Conservation (phyloP, 768 basidiomycete genomes). For the Dentipellis fragilis region DNA sequence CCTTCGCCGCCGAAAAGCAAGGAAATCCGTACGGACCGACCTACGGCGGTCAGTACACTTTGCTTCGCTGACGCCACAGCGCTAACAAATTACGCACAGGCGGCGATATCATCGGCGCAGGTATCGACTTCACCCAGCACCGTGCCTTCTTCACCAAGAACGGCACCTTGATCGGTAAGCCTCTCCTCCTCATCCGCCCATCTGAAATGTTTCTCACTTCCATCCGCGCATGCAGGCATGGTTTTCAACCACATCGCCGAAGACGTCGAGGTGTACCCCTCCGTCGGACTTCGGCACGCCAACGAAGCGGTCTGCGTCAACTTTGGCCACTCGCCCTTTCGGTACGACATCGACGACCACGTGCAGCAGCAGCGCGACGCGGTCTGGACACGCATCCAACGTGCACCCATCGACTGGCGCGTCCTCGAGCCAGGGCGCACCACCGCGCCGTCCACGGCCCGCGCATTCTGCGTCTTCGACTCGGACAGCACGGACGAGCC, state of each 20-base stretch:
- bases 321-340: constrained; percentile 81
- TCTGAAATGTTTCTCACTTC: constrained; percentile 7
- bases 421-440: constrained; percentile 15
- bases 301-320: constrained; percentile 77
- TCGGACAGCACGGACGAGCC: constrained; percentile 2
- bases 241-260: constrained; percentile 68
- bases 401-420: constrained; percentile 42
- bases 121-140: constrained; percentile 78
- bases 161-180: constrained; percentile 55
- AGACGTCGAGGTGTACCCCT: constrained; percentile 64
- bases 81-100: constrained; percentile 31
- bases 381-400: constrained; percentile 60
- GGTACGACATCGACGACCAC: constrained; percentile 83
- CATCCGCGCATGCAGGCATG: constrained; percentile 31
- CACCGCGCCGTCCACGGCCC: constrained; percentile 6
- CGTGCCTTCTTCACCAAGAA: constrained; percentile 89
- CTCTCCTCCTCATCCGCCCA: background rate
- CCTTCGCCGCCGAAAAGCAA: constrained; percentile 64
- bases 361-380: constrained; percentile 59
- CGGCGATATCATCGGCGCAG: constrained; percentile 85
- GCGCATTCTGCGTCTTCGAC: constrained; percentile 10
- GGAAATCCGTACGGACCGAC: constrained; percentile 68
- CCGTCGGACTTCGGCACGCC: constrained; percentile 77
- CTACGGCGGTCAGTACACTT: constrained; percentile 57
- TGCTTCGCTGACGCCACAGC: constrained; percentile 1